Base-by-base conservation (phyloP, 1,284 basidiomycete genomes). In the Sporisorium sorghi region DNA sequence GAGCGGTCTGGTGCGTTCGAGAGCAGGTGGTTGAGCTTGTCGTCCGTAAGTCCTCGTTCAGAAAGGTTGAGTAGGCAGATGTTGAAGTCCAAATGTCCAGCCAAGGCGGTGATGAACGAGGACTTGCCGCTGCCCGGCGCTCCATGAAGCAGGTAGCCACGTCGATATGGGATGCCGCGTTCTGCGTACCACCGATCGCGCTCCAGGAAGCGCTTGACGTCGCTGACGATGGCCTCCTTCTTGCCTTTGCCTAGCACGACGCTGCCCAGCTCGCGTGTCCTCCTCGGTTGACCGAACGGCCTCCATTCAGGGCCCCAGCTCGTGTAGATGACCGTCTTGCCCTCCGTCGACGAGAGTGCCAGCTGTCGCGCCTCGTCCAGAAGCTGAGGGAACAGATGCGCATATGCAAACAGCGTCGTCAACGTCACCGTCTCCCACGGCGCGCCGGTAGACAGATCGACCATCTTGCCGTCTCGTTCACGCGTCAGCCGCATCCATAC, bases 391-490 rank as follows among this genome's bases (percentile, higher is more conserved):
- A 99, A 97, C 19, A 99, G 86, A 9, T 85, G 84, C 23, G 94
- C 90, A 82, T 95, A 93, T 30, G 91, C 88, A 10, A 93, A 94
- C 39, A 99, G 89, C 0, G 97, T 92, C 2, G 95, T 99, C 40
- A 99, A 87, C 30, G 92, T 97, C 43, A 99, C 90, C 0, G 96
- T 99, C 85, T 99, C 97, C 94, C 96, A 99, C 53, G 97, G 97
- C 6, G 90, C 90, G 3, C 95, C 95, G 1, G 93, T 92, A 86
- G 92, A 91, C 30, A 96, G 87, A 81, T 96, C 92, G 87, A 96
- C 92, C 59, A 96, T 90, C 78, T 81, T 78, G 50, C 77, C 80
- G 47, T 93, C 92, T 26, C 86, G 92, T 85, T 98, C 94, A 52
- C 97, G 90, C 86, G 97, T 94, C 24, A 76, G 47, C 8, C 97